phyloP scores from a whole-genome alignment of 768 basidiomycete species.

The Rhodotorula graminis region DNA sequence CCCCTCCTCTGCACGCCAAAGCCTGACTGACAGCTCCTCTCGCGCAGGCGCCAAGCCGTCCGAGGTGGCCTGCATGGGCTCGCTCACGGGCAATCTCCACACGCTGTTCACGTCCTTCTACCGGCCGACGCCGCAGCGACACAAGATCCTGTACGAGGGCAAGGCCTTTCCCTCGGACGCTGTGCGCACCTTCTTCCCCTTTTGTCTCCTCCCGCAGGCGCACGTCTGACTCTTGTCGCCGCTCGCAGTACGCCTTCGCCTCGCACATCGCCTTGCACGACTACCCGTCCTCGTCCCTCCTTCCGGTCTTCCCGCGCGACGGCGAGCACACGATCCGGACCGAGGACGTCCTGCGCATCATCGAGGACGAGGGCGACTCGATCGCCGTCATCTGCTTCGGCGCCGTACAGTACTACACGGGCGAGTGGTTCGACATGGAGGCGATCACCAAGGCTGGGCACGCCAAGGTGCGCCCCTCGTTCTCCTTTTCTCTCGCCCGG shows the following conservation, averaged over 20 bases:
- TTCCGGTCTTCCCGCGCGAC: slow-evolving; percentile 70
- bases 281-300: slow-evolving; percentile 66
- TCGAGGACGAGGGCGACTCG: slow-evolving; percentile 65
- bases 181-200: slow-evolving; percentile 51
- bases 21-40: not conserved
- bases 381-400: slow-evolving; percentile 90
- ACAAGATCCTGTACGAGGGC: slow-evolving; percentile 91
- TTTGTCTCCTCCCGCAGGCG: not conserved
- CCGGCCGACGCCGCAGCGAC: slow-evolving; percentile 73
- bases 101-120: slow-evolving; percentile 63
- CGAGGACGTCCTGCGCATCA: slow-evolving; percentile 74
- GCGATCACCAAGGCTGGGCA: slow-evolving; percentile 77
- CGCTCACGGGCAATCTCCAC: slow-evolving; percentile 90
- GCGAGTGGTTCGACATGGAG: slow-evolving; percentile 86
- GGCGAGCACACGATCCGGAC: slow-evolving; percentile 82
- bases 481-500: not conserved
- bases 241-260: slow-evolving; percentile 79
- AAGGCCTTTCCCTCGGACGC: slow-evolving; percentile 96
- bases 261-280: slow-evolving; percentile 84
- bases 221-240: slow-evolving; percentile 10
- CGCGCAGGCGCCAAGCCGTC: slow-evolving; percentile 69
- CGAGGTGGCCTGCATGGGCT: slow-evolving; percentile 94
- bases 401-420: slow-evolving; percentile 95
- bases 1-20: not conserved
- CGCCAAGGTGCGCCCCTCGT: slow-evolving; percentile 58